Evolutionary conservation across 768 basidiomycete species (phyloP), one percentile per base, ranked within the genome.

Genomic region (Serendipita vermifera): DNA sequence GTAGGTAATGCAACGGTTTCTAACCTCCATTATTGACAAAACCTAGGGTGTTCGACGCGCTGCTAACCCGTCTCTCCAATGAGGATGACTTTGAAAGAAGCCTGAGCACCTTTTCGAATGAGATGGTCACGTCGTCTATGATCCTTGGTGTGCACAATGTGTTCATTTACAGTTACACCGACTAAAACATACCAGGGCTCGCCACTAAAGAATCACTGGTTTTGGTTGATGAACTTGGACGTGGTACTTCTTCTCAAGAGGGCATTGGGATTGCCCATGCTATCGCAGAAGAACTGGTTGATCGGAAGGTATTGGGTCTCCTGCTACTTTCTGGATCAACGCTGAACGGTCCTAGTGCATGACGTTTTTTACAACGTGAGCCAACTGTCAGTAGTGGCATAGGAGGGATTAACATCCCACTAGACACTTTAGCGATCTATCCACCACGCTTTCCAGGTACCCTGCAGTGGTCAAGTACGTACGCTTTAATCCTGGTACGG

Each of bases 81-180:
- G 92, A 98, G 60, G 92, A 97, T 63, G 84, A 90, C 62, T 77
- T 92, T 64, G 90, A 94, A 67, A 85, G 81, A 64, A 86, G 77
- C 39, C 67, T 98, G 24, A 96, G 92, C 61, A 97, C 96, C 0
- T 99, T 99, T 69, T 90, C 91, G 1, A 83, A 80, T 60, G 94
- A 99, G 69, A 97, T 99, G 89, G 80, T 85, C 1, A 81, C 87
- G 2, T 83, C 83, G 24, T 86, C 90, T 0, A 91, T 92, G 87
- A 91, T 97, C 55, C 71, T 94, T 41, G 85, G 90, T 82, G 58
- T 55, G 67, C 33, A 0, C 1, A n/a, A 55, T 17, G 26, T 7
- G 24, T 20, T 20, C n/a, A 33, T 5, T 32, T 20, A 59, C 55
- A 35, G 27, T 33, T 15, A 33, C 22, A 29, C 43, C 39, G 17